Conservation (phyloP, 805 yeast genomes). For the Brettanomyces bruxellensis region DNA sequence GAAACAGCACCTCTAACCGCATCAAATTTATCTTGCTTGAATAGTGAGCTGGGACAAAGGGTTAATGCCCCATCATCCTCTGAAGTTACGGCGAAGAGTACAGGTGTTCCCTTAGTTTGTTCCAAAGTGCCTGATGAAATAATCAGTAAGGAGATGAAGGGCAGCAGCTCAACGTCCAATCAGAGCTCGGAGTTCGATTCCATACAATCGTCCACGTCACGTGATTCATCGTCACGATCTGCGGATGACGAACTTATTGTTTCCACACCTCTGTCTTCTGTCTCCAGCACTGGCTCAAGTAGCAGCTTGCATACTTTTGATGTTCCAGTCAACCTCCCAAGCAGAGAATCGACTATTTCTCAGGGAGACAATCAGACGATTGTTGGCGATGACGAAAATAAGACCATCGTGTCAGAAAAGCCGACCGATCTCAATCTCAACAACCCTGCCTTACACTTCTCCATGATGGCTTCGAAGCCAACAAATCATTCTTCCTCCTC, state of each 20-base stretch:
- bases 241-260: conserved; percentile 14
- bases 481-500: background rate
- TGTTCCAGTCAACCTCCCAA: no score
- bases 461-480: background rate
- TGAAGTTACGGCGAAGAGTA: no score
- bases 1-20: conserved; percentile 27
- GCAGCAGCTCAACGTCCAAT: no score
- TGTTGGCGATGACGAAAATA: conserved; percentile 18
- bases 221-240: conserved; percentile 1
- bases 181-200: background rate
- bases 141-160: no score
- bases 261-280: conserved; percentile 21
- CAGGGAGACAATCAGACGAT: conserved; percentile 5
- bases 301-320: conserved; percentile 1
- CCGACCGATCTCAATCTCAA: background rate
- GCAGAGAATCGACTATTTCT: background rate
- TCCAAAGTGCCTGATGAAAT: no score
- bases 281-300: conserved; percentile 11
- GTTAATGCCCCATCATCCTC: background rate
- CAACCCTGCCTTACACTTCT: background rate
- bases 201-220: background rate
- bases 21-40: conserved; percentile 22
- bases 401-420: conserved; percentile 14
- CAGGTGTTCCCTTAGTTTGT: no score
- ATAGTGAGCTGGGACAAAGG: conserved; percentile 8